These are phyloP conservation scores for Begonia peltatifolia DNA, from an alignment of 306 rosid species.

Conservation along the genomic window DNA sequence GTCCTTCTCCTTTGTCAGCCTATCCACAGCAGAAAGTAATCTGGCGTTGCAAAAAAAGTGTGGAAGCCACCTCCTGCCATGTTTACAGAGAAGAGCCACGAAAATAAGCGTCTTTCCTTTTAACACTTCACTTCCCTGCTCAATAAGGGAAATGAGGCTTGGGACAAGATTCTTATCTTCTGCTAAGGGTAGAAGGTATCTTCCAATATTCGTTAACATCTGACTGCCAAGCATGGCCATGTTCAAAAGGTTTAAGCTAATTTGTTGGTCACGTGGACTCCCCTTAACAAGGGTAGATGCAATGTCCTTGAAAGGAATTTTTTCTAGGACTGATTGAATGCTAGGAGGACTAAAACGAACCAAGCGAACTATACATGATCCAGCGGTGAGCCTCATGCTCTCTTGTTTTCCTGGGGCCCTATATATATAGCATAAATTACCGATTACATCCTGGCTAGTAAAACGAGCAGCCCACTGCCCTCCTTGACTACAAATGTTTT, in stretches of 20 bases:
- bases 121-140: slow-evolving; percentile 86
- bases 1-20: slow-evolving; percentile 85
- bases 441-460: slow-evolving; percentile 66
- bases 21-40: slow-evolving; percentile 80
- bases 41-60: slow-evolving; percentile 77
- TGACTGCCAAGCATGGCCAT: slow-evolving; percentile 86
- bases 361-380: slow-evolving; percentile 91
- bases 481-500: slow-evolving; percentile 88
- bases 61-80: slow-evolving; percentile 83
- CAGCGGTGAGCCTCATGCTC: slow-evolving; percentile 93
- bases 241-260: slow-evolving; percentile 82
- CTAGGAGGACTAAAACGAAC: slow-evolving; percentile 72
- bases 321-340: slow-evolving; percentile 60
- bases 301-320: slow-evolving; percentile 67
- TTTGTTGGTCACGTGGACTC: slow-evolving; percentile 83
- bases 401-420: slow-evolving; percentile 88
- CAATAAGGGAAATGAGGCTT: slow-evolving; percentile 57
- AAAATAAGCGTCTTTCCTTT: slow-evolving; percentile 79
- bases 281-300: slow-evolving; percentile 74
- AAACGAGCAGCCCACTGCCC: slow-evolving; percentile 83
- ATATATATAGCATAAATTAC: slow-evolving; percentile 69
- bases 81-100: slow-evolving; percentile 79
- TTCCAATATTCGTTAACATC: slow-evolving; percentile 51
- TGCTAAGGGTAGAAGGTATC: slow-evolving; percentile 50
- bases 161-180: slow-evolving; percentile 87